A percentile compares a stretch with the other conserved stretches of the same genome.
These are phyloP conservation scores for Dactylis glomerata DNA, from an alignment of 176 grass and related monocot genomes.

Conservation along the genomic window DNA sequence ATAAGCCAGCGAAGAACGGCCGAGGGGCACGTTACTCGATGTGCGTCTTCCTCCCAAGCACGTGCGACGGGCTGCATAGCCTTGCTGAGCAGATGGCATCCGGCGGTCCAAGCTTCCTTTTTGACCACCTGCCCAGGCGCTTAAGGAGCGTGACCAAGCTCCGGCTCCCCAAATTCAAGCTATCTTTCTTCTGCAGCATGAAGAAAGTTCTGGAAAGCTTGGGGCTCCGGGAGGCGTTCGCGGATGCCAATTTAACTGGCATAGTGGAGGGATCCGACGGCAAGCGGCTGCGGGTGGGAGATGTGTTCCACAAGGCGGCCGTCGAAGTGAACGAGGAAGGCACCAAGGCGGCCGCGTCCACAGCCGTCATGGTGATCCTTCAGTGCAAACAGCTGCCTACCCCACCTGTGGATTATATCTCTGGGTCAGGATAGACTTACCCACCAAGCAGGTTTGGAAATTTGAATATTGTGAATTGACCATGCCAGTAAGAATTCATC, in stretches of 20 bases:
- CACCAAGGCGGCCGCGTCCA: neutral
- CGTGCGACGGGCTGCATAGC: slow-evolving; percentile 5
- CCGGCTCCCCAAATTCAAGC: neutral
- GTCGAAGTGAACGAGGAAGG: neutral
- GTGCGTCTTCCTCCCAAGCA: slow-evolving; percentile 5
- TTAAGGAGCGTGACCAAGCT: neutral
- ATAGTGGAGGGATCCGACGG: neutral
- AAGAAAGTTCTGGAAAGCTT: neutral
- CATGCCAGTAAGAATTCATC: neutral
- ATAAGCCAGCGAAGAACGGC: neutral
- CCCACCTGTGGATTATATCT: neutral
- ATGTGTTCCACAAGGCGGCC: neutral
- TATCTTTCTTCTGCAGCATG: neutral
- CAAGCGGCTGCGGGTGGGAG: neutral
- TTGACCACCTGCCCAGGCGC: neutral
- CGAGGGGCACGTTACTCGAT: neutral
- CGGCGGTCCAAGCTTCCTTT: neutral
- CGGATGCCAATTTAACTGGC: neutral
- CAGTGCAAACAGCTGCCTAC: neutral
- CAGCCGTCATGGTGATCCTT: neutral
- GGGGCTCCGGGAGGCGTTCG: neutral
- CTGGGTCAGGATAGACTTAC: neutral
- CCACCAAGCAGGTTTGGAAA: neutral
- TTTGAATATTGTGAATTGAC: neutral
- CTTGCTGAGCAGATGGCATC: neutral